Conservation (phyloP, 352 stramenopile genomes). For the Pythium phragmitis region DNA sequence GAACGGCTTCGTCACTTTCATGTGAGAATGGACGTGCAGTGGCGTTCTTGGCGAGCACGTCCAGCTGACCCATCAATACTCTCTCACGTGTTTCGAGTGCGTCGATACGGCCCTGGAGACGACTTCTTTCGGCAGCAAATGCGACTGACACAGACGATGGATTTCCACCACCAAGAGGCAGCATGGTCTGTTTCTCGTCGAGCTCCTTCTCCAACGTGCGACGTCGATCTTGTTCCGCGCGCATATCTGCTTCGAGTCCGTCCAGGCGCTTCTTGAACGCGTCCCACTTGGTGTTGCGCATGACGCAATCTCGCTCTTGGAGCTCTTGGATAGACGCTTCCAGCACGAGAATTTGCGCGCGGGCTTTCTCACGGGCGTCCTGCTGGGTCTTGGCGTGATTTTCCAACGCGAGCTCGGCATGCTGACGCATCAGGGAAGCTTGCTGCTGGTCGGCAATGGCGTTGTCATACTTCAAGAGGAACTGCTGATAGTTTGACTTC, state of each 20-base stretch:
- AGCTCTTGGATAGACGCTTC: constrained; percentile 48
- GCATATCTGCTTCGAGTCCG: constrained; percentile 60
- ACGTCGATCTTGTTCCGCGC: constrained; percentile 47
- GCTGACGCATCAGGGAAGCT: constrained; percentile 47
- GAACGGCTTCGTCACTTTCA: constrained; percentile 23
- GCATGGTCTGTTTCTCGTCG: constrained; percentile 40
- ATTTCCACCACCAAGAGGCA: constrained; percentile 28
- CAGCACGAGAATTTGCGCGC: constrained; percentile 38
- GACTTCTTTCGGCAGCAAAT: constrained; percentile 35
- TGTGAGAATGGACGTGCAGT: constrained; percentile 32
- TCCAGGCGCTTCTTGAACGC: constrained; percentile 73
- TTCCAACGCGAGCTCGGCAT: constrained; percentile 61
- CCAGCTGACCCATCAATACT: constrained; percentile 56
- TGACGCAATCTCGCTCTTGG: constrained; percentile 56
- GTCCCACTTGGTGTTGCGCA: constrained; percentile 66
- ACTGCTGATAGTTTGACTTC: constrained; percentile 84
- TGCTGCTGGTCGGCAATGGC: constrained; percentile 53
- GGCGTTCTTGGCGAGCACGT: constrained; percentile 30
- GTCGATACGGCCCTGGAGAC: constrained; percentile 59
- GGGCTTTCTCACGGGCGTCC: constrained; percentile 36
- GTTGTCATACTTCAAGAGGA: constrained; percentile 64
- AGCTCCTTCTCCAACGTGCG: constrained; percentile 66
- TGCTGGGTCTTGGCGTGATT: constrained; percentile 36
- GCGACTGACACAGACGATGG: constrained; percentile 10
- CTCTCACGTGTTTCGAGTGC: constrained; percentile 67